These are phyloP conservation scores for Kockovaella imperatae DNA, from an alignment of 768 basidiomycete genomes.

Conservation along the genomic window DNA sequence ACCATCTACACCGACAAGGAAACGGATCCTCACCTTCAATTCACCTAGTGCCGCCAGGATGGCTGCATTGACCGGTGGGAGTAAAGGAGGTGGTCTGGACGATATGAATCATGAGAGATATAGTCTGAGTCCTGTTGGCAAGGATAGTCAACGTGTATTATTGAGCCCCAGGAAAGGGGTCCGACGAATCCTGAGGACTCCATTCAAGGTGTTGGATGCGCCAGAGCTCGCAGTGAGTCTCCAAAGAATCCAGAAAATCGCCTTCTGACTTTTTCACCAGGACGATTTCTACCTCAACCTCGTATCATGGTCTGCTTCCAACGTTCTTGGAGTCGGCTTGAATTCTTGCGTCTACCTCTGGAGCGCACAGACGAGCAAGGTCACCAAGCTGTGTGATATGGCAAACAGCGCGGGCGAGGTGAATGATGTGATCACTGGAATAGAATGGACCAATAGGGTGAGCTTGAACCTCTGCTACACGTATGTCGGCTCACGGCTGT, in stretches of 20 bases:
- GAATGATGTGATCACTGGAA: conserved; percentile 69
- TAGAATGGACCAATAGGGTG: conserved; percentile 83
- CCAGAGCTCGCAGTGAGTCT: conserved; percentile 73
- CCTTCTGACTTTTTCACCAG: conserved; percentile 7
- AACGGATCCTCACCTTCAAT: conserved; percentile 40
- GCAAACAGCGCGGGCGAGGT: conserved; percentile 14
- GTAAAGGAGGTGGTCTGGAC: conserved; percentile 53
- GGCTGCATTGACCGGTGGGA: conserved; percentile 48
- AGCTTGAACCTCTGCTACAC: conserved; percentile 9
- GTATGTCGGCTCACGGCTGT: not conserved
- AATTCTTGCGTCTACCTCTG: conserved; percentile 91
- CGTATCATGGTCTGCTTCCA: conserved; percentile 93
- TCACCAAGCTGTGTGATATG: conserved; percentile 85
- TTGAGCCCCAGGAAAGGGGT: conserved; percentile 74
- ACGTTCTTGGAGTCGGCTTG: conserved; percentile 87
- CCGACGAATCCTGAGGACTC: conserved; percentile 82
- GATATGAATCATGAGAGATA: conserved; percentile 81
- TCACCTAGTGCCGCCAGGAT: conserved; percentile 50
- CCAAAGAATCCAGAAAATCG: not conserved
- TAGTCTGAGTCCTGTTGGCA: conserved; percentile 79
- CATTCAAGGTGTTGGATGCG: conserved; percentile 92
- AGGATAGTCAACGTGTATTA: conserved; percentile 70
- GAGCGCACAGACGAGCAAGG: conserved; percentile 87
- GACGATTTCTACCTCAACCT: conserved; percentile 98
- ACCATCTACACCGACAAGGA: conserved; percentile 41